Evolutionary conservation across 805 yeast species (phyloP), one percentile per base, ranked within the genome.

Genomic region (Huiozyma naganishii): DNA sequence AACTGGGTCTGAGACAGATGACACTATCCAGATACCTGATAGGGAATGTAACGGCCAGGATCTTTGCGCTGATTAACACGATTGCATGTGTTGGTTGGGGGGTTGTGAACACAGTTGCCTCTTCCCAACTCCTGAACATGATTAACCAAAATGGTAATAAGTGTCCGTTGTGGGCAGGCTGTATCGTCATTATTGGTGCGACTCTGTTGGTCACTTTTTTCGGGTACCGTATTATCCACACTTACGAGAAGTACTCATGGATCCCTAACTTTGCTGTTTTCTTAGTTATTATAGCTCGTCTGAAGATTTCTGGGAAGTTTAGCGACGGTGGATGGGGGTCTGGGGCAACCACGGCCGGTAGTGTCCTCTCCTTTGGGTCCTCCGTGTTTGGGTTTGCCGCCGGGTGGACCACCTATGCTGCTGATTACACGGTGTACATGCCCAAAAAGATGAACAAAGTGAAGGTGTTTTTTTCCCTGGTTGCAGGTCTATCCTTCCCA

Each of bases 71-170:
- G 39, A 70, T 89, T 60, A 87, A 88, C 59, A 74, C 79, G 56
- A 64, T 89, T 49, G 89, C 95, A 28, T 85, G 95, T 74, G 77
- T 88, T 44, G 96, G 97, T 54, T 89, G 97, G 97, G 84, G 92
- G 65, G 86, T 95, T 7, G 90, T 87, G 40, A 89, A 89, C 66
- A 85, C 84, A 48, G 83, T 88, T 76, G 83, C 88, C 29, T 79
- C 92, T 32, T 95, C 95, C 27, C 92, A 86, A 63, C 68, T 88
- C 50, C 69, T 88, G 47, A 79, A 81, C 65, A 77, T 83, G 58
- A 81, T 89, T 48, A 86, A 86, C 69, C 68, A 64, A 48, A 68
- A 68, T 35, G 65, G 68, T 41, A 66, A 66, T 47, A 54, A 70
- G 48, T 68, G 82, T 52, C 96, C 97, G 36, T 83, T 90, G 34